Percentiles rank a stretch among this genome's conserved stretches.
Conservation (phyloP, 2,329 filamentous ascomycete genomes). For the Microsporum audouinii region DNA sequence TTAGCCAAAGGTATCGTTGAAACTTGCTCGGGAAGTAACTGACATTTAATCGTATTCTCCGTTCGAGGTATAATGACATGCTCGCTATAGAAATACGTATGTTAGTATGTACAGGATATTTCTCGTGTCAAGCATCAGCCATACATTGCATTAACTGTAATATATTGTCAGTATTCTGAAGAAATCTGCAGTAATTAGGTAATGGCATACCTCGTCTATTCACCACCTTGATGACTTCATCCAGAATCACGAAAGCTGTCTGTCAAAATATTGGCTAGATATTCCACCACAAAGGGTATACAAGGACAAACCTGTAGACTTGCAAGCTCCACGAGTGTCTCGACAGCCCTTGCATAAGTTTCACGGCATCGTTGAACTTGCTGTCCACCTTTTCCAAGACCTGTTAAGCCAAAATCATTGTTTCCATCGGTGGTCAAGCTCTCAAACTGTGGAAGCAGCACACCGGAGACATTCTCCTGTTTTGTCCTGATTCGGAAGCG, state of each 20-base stretch:
- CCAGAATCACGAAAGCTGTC: conserved; percentile 94
- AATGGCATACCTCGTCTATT: conserved; percentile 66
- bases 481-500: conserved; percentile 88
- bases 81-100: conserved; percentile 24
- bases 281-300: neutral
- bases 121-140: conserved; percentile 21
- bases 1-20: conserved; percentile 4
- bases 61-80: conserved; percentile 87
- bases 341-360: conserved; percentile 89
- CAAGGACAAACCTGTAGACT: conserved; percentile 59
- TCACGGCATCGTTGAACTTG: conserved; percentile 91
- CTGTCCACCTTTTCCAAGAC: conserved; percentile 90
- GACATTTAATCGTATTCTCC: conserved; percentile 98
- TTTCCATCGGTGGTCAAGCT: conserved; percentile 78
- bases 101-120: neutral
- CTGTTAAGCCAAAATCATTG: conserved; percentile 93
- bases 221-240: conserved; percentile 98
- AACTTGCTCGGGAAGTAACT: conserved; percentile 17
- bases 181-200: neutral
- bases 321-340: conserved; percentile 87
- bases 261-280: conserved; percentile 22
- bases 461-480: conserved; percentile 97
- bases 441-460: conserved; percentile 87
- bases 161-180: conserved; percentile 7
- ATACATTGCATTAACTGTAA: conserved; percentile 78